phyloP scores from a whole-genome alignment of 2,329 filamentous ascomycete species.

The Microdochium nivale region DNA sequence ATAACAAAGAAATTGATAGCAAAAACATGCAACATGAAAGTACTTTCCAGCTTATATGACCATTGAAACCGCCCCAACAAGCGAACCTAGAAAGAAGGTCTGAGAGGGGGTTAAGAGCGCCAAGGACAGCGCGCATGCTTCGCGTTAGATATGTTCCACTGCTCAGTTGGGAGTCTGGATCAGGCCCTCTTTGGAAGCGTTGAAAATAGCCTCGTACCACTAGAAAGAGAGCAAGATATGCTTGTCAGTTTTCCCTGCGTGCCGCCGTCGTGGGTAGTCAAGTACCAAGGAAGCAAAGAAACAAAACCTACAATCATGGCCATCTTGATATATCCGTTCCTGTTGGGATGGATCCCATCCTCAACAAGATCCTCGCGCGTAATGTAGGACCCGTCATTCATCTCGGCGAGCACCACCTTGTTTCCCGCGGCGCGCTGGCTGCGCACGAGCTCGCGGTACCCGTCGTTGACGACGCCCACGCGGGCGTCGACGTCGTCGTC shows the following conservation, averaged over 20 bases:
- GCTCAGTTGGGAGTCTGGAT: not conserved
- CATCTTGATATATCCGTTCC: slow-evolving; percentile 26
- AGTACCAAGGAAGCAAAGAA: not conserved
- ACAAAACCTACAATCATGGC: slow-evolving; percentile 3
- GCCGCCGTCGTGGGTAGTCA: not conserved
- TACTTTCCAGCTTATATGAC: too few species aligned
- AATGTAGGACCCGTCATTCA: slow-evolving; percentile 18
- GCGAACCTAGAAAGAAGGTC: too few species aligned
- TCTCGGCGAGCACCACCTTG: slow-evolving; percentile 22
- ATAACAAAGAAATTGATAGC: too few species aligned
- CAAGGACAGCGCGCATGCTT: too few species aligned
- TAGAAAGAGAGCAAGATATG: not conserved
- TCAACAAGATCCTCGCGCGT: slow-evolving; percentile 13
- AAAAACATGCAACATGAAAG: too few species aligned
- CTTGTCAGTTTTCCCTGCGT: not conserved
- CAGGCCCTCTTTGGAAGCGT: not conserved
- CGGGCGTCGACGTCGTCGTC: slow-evolving; percentile 13
- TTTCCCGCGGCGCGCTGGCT: slow-evolving; percentile 9
- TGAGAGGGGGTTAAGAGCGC: too few species aligned
- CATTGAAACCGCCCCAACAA: too few species aligned
- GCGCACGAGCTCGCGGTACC: slow-evolving; percentile 13
- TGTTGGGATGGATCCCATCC: slow-evolving; percentile 24
- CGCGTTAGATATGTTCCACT: not conserved
- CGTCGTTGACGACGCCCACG: slow-evolving; percentile 17
- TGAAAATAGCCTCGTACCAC: not conserved